Percentiles rank a stretch among this genome's conserved stretches.
Conservation (phyloP, 129 eudicot species). For the Apium graveolens region DNA sequence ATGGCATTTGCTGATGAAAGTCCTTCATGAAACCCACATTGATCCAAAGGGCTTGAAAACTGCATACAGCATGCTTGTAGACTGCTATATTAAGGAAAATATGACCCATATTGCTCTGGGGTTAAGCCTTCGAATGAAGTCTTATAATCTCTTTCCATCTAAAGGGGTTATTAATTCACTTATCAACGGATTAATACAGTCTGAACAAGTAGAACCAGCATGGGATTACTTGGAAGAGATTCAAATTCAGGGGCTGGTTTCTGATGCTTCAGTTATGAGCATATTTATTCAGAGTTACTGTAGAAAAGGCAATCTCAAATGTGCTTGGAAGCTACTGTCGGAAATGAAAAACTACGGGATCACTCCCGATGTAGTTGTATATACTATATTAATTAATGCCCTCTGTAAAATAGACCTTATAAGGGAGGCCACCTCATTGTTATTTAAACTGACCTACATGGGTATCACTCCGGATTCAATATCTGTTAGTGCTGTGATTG, state of each 20-base stretch:
- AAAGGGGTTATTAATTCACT: slow-evolving; percentile 22
- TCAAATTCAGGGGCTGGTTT: slow-evolving; percentile 13
- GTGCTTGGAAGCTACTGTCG: slow-evolving; percentile 28
- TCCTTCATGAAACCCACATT: slow-evolving; percentile 17
- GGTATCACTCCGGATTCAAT: slow-evolving; percentile 26
- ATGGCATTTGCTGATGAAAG: slow-evolving; percentile 17
- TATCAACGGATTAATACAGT: slow-evolving; percentile 18
- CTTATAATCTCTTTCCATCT: slow-evolving; percentile 21
- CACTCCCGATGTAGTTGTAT: slow-evolving; percentile 26
- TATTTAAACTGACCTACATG: slow-evolving; percentile 22
- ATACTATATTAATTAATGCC: slow-evolving; percentile 21
- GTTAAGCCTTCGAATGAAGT: slow-evolving; percentile 16
- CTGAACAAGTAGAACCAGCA: slow-evolving; percentile 21
- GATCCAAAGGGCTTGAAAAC: slow-evolving; percentile 18
- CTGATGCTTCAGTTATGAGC: slow-evolving; percentile 22
- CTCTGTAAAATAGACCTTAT: slow-evolving; percentile 17
- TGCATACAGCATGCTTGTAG: slow-evolving; percentile 37
- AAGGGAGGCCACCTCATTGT: slow-evolving; percentile 25
- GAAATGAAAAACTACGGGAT: slow-evolving; percentile 21
- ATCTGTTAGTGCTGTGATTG: slow-evolving; percentile 14
- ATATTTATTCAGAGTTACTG: slow-evolving; percentile 22
- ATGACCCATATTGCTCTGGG: slow-evolving; percentile 19
- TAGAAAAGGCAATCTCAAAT: slow-evolving; percentile 16
- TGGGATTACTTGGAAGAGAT: slow-evolving; percentile 30
- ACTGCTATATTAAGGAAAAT: slow-evolving; percentile 18